Conservation (phyloP, 495 filamentous ascomycete genomes). For the Penicillium coprophilum region DNA sequence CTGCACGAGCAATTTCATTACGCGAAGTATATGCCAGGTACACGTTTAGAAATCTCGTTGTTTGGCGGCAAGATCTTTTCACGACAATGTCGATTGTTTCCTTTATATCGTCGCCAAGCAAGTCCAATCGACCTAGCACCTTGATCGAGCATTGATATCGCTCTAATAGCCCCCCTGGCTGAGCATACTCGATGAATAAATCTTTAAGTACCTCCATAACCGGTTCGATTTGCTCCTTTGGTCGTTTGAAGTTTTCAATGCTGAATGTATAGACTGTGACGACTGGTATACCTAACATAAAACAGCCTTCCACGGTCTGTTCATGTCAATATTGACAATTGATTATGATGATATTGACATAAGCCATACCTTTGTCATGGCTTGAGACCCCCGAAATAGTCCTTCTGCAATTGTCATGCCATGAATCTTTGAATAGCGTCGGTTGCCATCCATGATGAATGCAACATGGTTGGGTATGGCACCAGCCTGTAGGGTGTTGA, state of each 20-base stretch:
- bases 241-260: conserved; percentile 17
- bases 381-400: too few species aligned
- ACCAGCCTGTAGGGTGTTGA: too few species aligned
- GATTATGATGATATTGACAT: not conserved
- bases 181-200: not conserved
- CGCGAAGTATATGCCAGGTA: not conserved
- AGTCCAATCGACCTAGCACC: not conserved
- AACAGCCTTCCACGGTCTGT: not conserved
- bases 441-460: too few species aligned
- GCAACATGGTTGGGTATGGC: too few species aligned
- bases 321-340: not conserved
- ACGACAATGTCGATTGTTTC: not conserved
- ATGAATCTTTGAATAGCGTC: too few species aligned
- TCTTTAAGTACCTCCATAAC: not conserved
- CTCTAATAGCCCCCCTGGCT: not conserved
- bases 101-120: not conserved
- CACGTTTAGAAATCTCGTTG: not conserved
- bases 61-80: not conserved
- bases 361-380: too few species aligned
- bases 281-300: not conserved
- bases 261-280: conserved; percentile 16
- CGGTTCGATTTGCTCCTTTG: not conserved
- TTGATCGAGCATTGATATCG: not conserved
- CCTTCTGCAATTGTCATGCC: too few species aligned
- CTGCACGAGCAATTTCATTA: not conserved